These are phyloP conservation scores for Metschnikowia proteae DNA, from an alignment of 805 yeast species.

Conservation along the genomic window DNA sequence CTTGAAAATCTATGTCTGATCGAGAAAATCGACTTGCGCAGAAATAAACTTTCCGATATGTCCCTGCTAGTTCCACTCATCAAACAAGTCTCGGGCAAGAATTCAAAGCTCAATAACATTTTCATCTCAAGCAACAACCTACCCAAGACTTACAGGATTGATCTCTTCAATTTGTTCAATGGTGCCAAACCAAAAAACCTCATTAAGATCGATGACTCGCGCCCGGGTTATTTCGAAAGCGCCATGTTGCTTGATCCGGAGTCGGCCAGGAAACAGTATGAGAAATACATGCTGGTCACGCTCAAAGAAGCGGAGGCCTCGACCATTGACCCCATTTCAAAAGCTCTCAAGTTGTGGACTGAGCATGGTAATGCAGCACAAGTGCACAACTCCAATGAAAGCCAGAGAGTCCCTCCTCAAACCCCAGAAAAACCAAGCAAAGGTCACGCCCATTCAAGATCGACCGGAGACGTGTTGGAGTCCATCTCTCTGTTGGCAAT, in stretches of 20 bases:
- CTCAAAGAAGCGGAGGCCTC: neutral
- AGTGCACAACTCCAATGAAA: neutral
- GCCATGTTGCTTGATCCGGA: constrained; percentile 51
- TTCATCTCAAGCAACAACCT: constrained; percentile 41
- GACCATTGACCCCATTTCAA: neutral
- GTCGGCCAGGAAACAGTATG: constrained; percentile 41
- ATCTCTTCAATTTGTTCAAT: constrained; percentile 52
- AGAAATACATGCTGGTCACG: constrained; percentile 27
- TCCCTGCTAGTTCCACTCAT: constrained; percentile 33
- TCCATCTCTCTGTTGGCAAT: constrained; percentile 14
- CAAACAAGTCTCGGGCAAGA: constrained; percentile 28
- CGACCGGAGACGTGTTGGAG: constrained; percentile 15
- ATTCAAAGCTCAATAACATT: constrained; percentile 36
- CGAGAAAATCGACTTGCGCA: constrained; percentile 52
- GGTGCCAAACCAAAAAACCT: constrained; percentile 47
- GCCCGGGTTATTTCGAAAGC: constrained; percentile 60
- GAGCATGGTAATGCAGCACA: neutral
- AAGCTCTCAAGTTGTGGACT: neutral
- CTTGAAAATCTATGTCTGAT: constrained; percentile 41
- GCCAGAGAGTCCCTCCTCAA: neutral
- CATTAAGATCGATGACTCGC: constrained; percentile 54
- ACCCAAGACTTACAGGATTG: constrained; percentile 48
- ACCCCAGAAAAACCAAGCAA: constrained; percentile 3
- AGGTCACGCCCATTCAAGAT: constrained; percentile 11
- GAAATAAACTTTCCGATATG: constrained; percentile 40